phyloP scores from a whole-genome alignment of 768 basidiomycete species.

The Tubosaeta sp. region DNA sequence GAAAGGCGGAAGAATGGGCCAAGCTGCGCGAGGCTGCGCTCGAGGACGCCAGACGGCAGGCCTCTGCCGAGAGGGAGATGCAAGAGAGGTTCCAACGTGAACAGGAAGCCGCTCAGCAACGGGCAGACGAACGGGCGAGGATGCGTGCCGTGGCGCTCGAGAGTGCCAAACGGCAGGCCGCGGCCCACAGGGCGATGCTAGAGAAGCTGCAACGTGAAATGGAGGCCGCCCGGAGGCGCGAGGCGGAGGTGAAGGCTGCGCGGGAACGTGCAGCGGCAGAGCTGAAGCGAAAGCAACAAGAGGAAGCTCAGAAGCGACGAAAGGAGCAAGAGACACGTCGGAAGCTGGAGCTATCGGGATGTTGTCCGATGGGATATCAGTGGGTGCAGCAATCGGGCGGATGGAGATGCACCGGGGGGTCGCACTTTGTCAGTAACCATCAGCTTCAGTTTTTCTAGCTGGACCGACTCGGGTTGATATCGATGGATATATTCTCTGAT shows the following conservation, averaged over 20 bases:
- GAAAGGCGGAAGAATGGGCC: conserved; percentile 22
- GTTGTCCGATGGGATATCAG: conserved; percentile 42
- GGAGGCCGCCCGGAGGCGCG: conserved; percentile 29
- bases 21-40: conserved; percentile 17
- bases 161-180: conserved; percentile 16
- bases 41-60: conserved; percentile 16
- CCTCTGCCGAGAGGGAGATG: conserved; percentile 16
- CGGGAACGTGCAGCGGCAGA: conserved; percentile 24
- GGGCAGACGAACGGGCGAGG: conserved; percentile 14
- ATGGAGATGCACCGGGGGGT: conserved; percentile 47
- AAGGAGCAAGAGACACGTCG: conserved; percentile 33
- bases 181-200: conserved; percentile 15
- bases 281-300: conserved; percentile 25
- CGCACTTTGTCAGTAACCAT: conserved; percentile 35
- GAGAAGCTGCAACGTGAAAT: conserved; percentile 22
- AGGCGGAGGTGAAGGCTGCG: conserved; percentile 21
- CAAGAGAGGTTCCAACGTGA: conserved; percentile 23
- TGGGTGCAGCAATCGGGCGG: conserved; percentile 42
- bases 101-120: conserved; percentile 27
- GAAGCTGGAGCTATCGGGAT: conserved; percentile 43
- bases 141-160: conserved; percentile 17
- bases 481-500: not conserved
- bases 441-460: conserved; percentile 24
- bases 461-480: too few relatives aligned
- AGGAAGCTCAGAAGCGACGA: conserved; percentile 8